Base-by-base conservation (phyloP, 202 grass and related monocot species). In the Carex arenaria region DNA sequence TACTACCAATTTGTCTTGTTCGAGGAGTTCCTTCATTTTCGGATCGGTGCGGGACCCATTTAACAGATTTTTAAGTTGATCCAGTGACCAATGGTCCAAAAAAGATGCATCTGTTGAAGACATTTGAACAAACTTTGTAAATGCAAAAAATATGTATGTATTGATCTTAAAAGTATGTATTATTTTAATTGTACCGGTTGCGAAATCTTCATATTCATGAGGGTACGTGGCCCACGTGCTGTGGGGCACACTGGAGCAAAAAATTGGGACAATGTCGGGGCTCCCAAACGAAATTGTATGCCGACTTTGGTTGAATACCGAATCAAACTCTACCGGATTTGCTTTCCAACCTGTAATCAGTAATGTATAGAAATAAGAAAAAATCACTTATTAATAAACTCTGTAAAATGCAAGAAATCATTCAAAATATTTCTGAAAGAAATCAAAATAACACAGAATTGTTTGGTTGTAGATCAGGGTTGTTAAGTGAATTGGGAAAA, bases 251-350 rank as follows among this genome's bases (percentile, higher is more conserved):
- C 53, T 91, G 84, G 90, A 89, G 62, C 95, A 97, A 86, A 97
- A 97, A 88, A 94, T 94, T 71, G 95, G 90, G 88, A 97, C 90
- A 78, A 97, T 97, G 75, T 97, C 92, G 69, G 92, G 95, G 88
- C 95, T 97, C 18, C 92, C 90, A 51, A 86, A 97, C 10, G 95
- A 88, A 72, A 94, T 88, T n/a, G 89, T 97, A 47, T 97, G 90
- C 10, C 87, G 82, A 76, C 90, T 94, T 75, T 64, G 92, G 87
- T 97, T 93, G 86, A 97, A 97, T 76, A 97, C 90, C 3, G 95
- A 97, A 87, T 97, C 95, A 88, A 97, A 97, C 85, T 97, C 90
- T 34, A 97, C 95, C 10, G 95, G 95, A 80, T 97, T 97, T 40
- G 92, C 90, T 87, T 97, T 97, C 92, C 95, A 97, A 63, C 95